phyloP scores from a whole-genome alignment of 768 basidiomycete species.

The Epithele typhae region DNA sequence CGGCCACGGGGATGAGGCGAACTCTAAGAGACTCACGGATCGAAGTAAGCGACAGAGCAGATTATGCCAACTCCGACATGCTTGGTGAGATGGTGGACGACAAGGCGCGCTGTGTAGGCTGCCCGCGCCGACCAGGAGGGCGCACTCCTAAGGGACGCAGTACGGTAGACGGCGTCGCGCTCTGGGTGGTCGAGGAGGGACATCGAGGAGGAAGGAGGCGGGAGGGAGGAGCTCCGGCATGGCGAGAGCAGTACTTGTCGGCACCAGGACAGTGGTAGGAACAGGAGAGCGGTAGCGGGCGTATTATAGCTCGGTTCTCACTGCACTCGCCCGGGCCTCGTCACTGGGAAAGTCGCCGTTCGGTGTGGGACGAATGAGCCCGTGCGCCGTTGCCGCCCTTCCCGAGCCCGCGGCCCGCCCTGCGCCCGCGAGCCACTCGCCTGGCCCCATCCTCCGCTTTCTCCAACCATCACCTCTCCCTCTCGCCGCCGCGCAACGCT shows the following conservation, averaged over 20 bases:
- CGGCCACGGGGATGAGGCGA: not conserved
- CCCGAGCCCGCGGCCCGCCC: not conserved
- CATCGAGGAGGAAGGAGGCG: conserved; percentile 2
- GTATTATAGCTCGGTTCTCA: conserved; percentile 15
- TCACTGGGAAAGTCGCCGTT: conserved; percentile 6
- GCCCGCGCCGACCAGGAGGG: conserved; percentile 2
- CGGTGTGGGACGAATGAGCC: conserved; percentile 12
- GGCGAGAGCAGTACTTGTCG: conserved; percentile 16
- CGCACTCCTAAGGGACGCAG: conserved; percentile 1
- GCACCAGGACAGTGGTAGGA: conserved; percentile 21
- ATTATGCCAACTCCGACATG: conserved; percentile 76
- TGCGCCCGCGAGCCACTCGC: conserved; percentile 6
- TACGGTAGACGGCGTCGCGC: conserved; percentile 6
- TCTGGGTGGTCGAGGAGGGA: conserved; percentile 19
- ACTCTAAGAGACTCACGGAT: conserved; percentile 67
- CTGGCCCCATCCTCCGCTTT: not conserved
- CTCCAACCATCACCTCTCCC: conserved; percentile 4
- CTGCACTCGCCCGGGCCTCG: conserved; percentile 12
- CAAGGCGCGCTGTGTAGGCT: conserved; percentile 1
- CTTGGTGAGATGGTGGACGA: conserved; percentile 15
- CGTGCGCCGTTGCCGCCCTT: not conserved
- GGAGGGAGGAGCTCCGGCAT: conserved; percentile 9
- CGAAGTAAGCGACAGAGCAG: conserved; percentile 85
- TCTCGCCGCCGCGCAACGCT: not conserved
- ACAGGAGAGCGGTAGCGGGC: conserved; percentile 22